Evolutionary conservation across 176 grass and related monocot species (phyloP).

Genomic region (Raddia guianensis): DNA sequence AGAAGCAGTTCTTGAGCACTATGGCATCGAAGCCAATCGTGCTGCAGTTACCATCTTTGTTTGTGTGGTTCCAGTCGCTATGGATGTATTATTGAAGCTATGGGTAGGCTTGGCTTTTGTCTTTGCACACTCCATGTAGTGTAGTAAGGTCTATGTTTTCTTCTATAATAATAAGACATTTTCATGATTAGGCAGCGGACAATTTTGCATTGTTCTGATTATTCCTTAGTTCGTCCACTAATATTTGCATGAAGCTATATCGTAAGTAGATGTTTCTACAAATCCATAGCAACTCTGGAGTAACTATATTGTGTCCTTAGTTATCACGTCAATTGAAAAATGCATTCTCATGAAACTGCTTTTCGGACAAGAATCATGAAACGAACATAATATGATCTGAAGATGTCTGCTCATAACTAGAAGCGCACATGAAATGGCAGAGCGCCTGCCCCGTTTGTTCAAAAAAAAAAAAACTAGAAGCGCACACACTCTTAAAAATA

Average conservation of each 20-base stretch:
- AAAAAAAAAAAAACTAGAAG: no score
- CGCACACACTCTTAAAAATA: background rate
- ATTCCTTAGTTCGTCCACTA: background rate
- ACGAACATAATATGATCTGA: background rate
- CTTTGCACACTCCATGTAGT: background rate
- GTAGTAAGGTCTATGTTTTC: background rate
- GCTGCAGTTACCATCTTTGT: constrained; percentile 83
- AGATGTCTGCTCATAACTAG: background rate
- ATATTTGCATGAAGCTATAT: background rate
- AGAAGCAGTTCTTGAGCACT: constrained; percentile 82
- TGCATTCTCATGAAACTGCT: background rate
- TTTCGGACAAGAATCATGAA: background rate
- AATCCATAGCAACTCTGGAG: background rate
- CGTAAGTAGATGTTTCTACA: background rate
- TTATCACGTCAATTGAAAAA: background rate
- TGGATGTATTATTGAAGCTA: constrained; percentile 86
- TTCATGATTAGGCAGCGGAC: background rate
- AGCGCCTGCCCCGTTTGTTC: no score
- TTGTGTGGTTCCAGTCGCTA: constrained; percentile 73
- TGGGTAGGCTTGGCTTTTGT: constrained; percentile 60
- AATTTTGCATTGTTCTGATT: background rate
- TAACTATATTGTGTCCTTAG: background rate
- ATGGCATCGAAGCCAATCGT: constrained; percentile 81
- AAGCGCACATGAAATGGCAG: no score
- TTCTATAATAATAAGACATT: background rate